These are phyloP conservation scores for Dactylellina cionopaga DNA, from an alignment of 2,329 filamentous ascomycete genomes.

Conservation along the genomic window DNA sequence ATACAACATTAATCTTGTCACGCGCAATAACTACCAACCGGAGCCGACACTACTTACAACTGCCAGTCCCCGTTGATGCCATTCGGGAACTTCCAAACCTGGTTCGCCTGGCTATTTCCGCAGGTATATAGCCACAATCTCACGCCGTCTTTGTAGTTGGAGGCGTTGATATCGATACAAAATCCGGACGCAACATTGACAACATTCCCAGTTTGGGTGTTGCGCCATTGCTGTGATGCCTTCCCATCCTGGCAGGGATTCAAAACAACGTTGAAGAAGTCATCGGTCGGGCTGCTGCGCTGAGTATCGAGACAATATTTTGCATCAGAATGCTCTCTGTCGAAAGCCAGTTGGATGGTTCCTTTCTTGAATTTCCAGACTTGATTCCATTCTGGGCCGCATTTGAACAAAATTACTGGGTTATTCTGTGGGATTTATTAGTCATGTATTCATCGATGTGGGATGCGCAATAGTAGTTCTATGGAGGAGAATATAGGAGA, in stretches of 20 bases:
- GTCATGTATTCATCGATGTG: no score
- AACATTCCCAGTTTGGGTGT: constrained; percentile 25
- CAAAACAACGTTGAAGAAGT: constrained; percentile 25
- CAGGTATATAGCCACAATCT: constrained; percentile 36
- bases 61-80: constrained; percentile 30
- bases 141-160: constrained; percentile 40
- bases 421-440: constrained; percentile 13
- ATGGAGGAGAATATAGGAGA: no score
- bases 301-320: constrained; percentile 49
- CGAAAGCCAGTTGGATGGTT: constrained; percentile 39
- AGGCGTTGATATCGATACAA: constrained; percentile 44
- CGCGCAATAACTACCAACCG: no score
- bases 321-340: constrained; percentile 16
- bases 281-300: background rate
- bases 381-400: constrained; percentile 48
- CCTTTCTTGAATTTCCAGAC: constrained; percentile 48
- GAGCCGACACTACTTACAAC: no score
- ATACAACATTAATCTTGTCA: no score
- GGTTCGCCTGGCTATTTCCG: constrained; percentile 44
- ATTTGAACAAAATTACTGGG: constrained; percentile 33
- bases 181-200: constrained; percentile 20
- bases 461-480: no score
- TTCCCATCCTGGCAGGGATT: constrained; percentile 31
- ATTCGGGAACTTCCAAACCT: constrained; percentile 29
- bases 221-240: constrained; percentile 38